A percentile compares a stretch with the other conserved stretches of the same genome.
phyloP scores from a whole-genome alignment of 352 stramenopile species.

The Globisporangium splendens region DNA sequence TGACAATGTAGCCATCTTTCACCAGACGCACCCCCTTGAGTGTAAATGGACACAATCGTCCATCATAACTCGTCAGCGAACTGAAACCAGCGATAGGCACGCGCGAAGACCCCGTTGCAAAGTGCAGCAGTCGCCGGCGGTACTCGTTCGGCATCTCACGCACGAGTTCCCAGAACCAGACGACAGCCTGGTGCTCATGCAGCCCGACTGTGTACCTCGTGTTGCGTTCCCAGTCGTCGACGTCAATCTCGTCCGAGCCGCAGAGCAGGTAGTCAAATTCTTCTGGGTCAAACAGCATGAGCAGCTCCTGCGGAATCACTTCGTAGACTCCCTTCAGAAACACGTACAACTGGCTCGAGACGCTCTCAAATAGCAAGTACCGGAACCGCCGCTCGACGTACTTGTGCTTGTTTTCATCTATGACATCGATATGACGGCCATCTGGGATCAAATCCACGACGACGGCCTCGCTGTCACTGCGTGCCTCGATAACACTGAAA shows the following conservation, averaged over 20 bases:
- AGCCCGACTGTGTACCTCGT: not conserved
- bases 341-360: slow-evolving; percentile 63
- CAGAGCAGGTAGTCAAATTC: slow-evolving; percentile 94
- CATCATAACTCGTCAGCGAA: slow-evolving; percentile 27
- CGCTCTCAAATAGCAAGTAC: slow-evolving; percentile 88
- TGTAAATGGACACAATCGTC: slow-evolving; percentile 25
- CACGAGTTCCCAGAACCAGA: slow-evolving; percentile 43
- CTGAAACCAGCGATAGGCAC: slow-evolving; percentile 31
- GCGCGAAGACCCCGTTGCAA: slow-evolving; percentile 31
- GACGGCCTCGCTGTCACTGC: not conserved
- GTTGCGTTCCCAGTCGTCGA: slow-evolving; percentile 88
- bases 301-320: slow-evolving; percentile 84
- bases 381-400: slow-evolving; percentile 86
- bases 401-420: slow-evolving; percentile 88
- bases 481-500: no score
- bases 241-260: slow-evolving; percentile 90
- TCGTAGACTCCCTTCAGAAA: slow-evolving; percentile 93
- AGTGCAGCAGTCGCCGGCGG: slow-evolving; percentile 31
- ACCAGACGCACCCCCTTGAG: slow-evolving; percentile 12
- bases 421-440: slow-evolving; percentile 66
- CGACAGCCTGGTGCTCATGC: not conserved
- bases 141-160: slow-evolving; percentile 29
- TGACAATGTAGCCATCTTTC: not conserved
- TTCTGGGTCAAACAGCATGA: slow-evolving; percentile 94
- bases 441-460: slow-evolving; percentile 37